phyloP scores from a whole-genome alignment of 2,329 filamentous ascomycete genomes.

The Lizonia empirigonia region DNA sequence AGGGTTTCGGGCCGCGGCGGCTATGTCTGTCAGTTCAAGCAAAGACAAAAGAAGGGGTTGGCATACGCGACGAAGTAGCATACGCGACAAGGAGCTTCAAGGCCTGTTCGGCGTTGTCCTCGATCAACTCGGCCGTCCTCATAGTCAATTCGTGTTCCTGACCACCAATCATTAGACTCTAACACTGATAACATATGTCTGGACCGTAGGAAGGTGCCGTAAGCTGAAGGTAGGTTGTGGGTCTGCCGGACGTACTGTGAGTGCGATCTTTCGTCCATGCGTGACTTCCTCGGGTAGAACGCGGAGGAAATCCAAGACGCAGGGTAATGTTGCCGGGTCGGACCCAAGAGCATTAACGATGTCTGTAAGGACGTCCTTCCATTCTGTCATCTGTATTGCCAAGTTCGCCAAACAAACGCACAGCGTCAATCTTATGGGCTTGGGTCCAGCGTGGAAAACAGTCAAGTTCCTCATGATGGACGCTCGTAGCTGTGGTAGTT shows the following conservation, averaged over 20 bases:
- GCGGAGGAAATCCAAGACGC: slow-evolving; percentile 92
- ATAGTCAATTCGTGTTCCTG: slow-evolving; percentile 92
- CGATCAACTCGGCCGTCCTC: slow-evolving; percentile 86
- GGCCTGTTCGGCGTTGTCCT: slow-evolving; percentile 88
- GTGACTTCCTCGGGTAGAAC: slow-evolving; percentile 98
- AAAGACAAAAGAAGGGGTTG: neutral
- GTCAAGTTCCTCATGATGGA: slow-evolving; percentile 83
- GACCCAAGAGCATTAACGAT: slow-evolving; percentile 80
- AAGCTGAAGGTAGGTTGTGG: slow-evolving; percentile 44
- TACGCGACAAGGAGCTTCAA: slow-evolving; percentile 88
- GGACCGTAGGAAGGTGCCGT: slow-evolving; percentile 45
- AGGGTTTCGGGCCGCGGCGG: slow-evolving; percentile 79
- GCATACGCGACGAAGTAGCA: slow-evolving; percentile 84
- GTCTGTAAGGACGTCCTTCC: slow-evolving; percentile 88
- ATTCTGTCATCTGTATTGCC: slow-evolving; percentile 93
- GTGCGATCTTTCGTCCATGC: slow-evolving; percentile 98
- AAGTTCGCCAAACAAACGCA: slow-evolving; percentile 94
- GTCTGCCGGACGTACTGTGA: slow-evolving; percentile 86
- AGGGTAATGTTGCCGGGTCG: slow-evolving; percentile 78
- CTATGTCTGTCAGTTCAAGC: slow-evolving; percentile 43
- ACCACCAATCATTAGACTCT: slow-evolving; percentile 50
- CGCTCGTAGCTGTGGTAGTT: slow-evolving; percentile 77
- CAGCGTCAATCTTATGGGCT: slow-evolving; percentile 79
- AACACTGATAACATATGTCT: slow-evolving; percentile 46
- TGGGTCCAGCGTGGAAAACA: slow-evolving; percentile 79